Conservation (phyloP, 768 basidiomycete species). For the Lactifluus hygrophoroides region DNA sequence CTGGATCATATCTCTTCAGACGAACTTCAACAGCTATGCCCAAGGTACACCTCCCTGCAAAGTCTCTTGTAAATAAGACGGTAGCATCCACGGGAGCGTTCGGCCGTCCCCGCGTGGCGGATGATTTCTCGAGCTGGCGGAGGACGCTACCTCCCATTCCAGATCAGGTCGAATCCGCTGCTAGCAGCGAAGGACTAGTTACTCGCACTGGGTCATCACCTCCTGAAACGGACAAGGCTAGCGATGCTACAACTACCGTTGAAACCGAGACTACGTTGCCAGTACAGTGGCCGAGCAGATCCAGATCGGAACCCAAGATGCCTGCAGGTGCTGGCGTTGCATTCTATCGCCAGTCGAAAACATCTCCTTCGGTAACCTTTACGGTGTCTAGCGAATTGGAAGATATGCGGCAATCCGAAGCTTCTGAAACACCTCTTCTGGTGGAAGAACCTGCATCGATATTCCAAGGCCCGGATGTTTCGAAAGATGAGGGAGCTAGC, state of each 20-base stretch:
- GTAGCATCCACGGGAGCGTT: conserved; percentile 19
- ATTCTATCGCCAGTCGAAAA: conserved; percentile 57
- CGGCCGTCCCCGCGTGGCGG: conserved; percentile 29
- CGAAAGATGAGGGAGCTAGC: background rate
- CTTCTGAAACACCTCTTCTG: background rate
- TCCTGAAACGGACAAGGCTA: conserved; percentile 37
- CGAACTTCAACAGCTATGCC: conserved; percentile 21
- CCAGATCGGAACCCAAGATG: conserved; percentile 58
- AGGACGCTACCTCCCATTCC: conserved; percentile 23
- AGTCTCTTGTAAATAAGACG: conserved; percentile 14
- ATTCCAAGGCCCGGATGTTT: background rate
- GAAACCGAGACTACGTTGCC: conserved; percentile 30
- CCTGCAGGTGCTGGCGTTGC: conserved; percentile 64
- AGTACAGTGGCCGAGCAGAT: conserved; percentile 26
- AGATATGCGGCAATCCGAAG: conserved; percentile 11
- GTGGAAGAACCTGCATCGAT: conserved; percentile 1
- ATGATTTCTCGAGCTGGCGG: conserved; percentile 35
- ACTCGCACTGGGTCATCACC: conserved; percentile 63
- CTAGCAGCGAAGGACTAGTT: conserved; percentile 31
- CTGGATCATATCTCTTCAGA: conserved; percentile 10
- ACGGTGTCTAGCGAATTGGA: conserved; percentile 76
- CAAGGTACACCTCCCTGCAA: conserved; percentile 34
- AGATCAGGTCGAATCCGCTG: conserved; percentile 16
- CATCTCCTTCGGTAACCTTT: conserved; percentile 54
- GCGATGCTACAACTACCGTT: conserved; percentile 26